A percentile compares a stretch with the other conserved stretches of the same genome.
These are phyloP conservation scores for Quercus cerris DNA, from an alignment of 306 rosid genomes.

Conservation along the genomic window DNA sequence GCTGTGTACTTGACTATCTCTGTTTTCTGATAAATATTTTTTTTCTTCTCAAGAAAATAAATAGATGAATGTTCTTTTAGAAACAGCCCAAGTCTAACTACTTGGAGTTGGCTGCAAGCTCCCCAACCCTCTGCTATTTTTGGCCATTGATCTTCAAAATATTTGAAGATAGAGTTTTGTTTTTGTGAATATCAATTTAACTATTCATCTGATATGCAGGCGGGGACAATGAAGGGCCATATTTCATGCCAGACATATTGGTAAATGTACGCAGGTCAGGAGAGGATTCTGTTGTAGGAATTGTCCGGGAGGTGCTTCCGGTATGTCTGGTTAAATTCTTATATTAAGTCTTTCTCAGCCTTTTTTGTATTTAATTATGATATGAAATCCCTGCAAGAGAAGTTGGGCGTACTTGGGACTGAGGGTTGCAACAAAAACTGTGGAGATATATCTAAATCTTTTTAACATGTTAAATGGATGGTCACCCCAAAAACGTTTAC, in stretches of 20 bases:
- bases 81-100: not conserved
- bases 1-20: no score
- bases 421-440: not conserved
- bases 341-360: not conserved
- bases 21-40: no score
- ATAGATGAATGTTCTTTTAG: not conserved
- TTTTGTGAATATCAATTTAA: not conserved
- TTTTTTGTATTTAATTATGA: not conserved
- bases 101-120: not conserved
- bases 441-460: not conserved
- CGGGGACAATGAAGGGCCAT: conserved; percentile 86
- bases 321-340: conserved; percentile 42
- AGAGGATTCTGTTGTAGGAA: conserved; percentile 66
- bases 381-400: not conserved
- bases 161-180: not conserved
- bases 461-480: not conserved
- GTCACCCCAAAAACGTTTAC: not conserved
- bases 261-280: conserved; percentile 79
- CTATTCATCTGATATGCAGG: conserved; percentile 47
- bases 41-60: not conserved
- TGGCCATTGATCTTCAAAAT: not conserved
- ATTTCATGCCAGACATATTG: conserved; percentile 81
- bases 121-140: not conserved
- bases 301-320: conserved; percentile 82
- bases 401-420: not conserved